Evolutionary conservation across 345 rosid genomes (phyloP).

Genomic region (Excoecaria cochinchinensis): DNA sequence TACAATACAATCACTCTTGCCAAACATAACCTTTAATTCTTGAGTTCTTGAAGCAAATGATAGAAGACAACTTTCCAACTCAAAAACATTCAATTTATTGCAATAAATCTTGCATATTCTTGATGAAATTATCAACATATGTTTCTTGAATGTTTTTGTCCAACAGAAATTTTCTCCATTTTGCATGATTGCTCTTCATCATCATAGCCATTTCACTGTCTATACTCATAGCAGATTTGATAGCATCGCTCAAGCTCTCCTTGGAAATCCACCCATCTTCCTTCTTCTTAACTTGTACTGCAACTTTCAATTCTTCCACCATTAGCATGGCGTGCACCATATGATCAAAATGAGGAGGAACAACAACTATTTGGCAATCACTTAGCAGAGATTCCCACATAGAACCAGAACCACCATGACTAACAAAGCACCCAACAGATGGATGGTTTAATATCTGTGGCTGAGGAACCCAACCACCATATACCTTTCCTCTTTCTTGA

Average conservation of each 20-base stretch:
- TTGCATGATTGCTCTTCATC: conserved; percentile 24
- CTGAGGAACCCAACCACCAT: conserved; percentile 33
- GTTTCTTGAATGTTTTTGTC: conserved; percentile 4
- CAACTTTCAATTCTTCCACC: conserved; percentile 54
- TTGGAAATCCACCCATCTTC: conserved; percentile 34
- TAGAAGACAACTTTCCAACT: no score
- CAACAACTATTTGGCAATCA: conserved; percentile 58
- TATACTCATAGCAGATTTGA: conserved; percentile 29
- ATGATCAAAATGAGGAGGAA: conserved; percentile 59
- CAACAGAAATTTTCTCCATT: conserved; percentile 15
- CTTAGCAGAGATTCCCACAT: conserved; percentile 72
- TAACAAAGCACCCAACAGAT: conserved; percentile 65
- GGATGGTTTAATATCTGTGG: conserved; percentile 43
- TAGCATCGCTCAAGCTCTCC: conserved; percentile 26
- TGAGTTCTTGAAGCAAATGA: no score
- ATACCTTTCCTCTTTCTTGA: not conserved
- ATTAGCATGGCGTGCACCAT: conserved; percentile 55
- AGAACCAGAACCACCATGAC: conserved; percentile 67
- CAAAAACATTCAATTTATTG: no score
- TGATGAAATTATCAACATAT: conserved; percentile 12
- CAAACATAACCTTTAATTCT: no score
- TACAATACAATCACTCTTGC: no score
- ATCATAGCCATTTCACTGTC: conserved; percentile 22
- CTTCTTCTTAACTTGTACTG: conserved; percentile 52
- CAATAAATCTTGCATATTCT: conserved; percentile 22